Conservation (phyloP, 164 flowering plant genomes). For the Kingdonia uniflora region DNA sequence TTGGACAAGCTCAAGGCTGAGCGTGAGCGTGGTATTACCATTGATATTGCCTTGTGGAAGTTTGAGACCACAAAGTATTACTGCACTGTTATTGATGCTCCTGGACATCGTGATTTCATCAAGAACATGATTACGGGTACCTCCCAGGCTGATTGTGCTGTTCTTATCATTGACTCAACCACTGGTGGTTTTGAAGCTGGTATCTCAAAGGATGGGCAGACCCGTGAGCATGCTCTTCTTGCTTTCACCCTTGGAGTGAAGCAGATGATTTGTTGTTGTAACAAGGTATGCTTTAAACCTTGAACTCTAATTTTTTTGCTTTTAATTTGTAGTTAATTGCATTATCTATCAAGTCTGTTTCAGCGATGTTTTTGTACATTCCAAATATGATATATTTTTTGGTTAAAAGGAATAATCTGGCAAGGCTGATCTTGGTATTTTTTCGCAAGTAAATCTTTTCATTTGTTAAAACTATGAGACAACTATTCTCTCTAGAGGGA, state of each 20-base stretch:
- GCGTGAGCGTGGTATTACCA: conserved; percentile 59
- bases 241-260: conserved; percentile 24
- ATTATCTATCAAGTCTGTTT: too few relatives aligned
- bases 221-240: conserved; percentile 22
- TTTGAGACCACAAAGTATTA: conserved; percentile 24
- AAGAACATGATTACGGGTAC: conserved; percentile 23
- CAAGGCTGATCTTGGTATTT: too few relatives aligned
- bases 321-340: too few relatives aligned
- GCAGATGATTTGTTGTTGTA: conserved; percentile 24
- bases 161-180: conserved; percentile 21
- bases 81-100: conserved; percentile 25
- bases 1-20: conserved; percentile 30
- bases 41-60: conserved; percentile 57
- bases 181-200: conserved; percentile 23
- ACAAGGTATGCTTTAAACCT: too few relatives aligned
- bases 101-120: conserved; percentile 19
- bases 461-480: too few relatives aligned
- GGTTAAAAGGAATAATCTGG: too few relatives aligned
- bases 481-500: too few relatives aligned
- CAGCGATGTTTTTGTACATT: too few relatives aligned
- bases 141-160: conserved; percentile 22
- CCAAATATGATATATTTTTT: too few relatives aligned
- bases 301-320: too few relatives aligned
- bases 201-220: conserved; percentile 23
- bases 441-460: too few relatives aligned